Evolutionary conservation across 305 asterid species (phyloP), one percentile per base, ranked within the genome.

Genomic region (Fraxinus angustifolia): DNA sequence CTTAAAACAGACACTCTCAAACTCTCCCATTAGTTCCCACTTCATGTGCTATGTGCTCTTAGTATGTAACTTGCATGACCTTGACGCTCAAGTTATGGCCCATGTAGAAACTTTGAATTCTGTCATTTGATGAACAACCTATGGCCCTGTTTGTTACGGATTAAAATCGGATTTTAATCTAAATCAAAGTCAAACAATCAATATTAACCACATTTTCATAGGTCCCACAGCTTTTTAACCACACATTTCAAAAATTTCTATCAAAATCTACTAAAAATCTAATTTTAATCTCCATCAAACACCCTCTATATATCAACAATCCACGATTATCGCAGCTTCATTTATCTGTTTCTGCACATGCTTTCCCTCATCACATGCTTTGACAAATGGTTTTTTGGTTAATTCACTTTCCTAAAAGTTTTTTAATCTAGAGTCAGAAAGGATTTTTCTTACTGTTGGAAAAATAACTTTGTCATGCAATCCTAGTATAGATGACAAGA

Each of bases 401-500:
- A 33, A 30, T 70, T 70, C 45, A 70, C 45, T 71, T 71, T 71
- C 48, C 48, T 7, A 16, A 8, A 71, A 34, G 26, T 26, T n/a
- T 73, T 78, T 36, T 5, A 26, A 48, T n/a, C 74, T 14, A 35
- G 71, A 58, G 23, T 58, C 74, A 48, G 67, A 65, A 78, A 19
- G 38, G 80, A 4, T 17, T 38, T 75, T 80, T 78, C 70, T 21
- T 50, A 42, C 73, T 35, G 38, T 28, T 26, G 14, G 6, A 28
- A 62, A 16, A 38, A 62, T 76, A 75, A 79, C 75, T 77, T 79
- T 60, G 19, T 19, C 36, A 38, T 70, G 40, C 81, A 84, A 8
- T 48, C 60, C 19, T 77, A 73, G 23, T 62, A 76, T 68, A 82
- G 28, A 23, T 56, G 77, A 80, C 78, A 78, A 80, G 45, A 76